Evolutionary conservation across 1,139 yeast species (phyloP).

Genomic region (Zygotorulaspora mrakii): DNA sequence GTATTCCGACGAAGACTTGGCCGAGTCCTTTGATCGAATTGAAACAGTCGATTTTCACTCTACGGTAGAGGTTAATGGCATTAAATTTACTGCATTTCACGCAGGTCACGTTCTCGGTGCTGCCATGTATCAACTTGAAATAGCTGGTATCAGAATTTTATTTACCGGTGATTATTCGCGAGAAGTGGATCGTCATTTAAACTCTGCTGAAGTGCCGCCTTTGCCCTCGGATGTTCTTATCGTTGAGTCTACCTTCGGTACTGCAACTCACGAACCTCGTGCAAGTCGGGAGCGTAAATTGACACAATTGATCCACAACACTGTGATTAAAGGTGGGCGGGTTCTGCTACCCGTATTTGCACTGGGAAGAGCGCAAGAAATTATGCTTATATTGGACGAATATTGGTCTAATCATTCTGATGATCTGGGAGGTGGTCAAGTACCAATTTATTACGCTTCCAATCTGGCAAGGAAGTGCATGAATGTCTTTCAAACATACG

Average conservation of each 20-base stretch:
- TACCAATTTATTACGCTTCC: conserved; percentile 78
- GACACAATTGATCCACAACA: conserved; percentile 77
- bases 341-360: conserved; percentile 94
- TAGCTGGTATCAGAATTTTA: conserved; percentile 83
- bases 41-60: conserved; percentile 96
- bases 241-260: conserved; percentile 95
- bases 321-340: conserved; percentile 85
- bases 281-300: conserved; percentile 76
- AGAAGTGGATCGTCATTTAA: conserved; percentile 92
- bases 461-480: conserved; percentile 91
- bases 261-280: conserved; percentile 94
- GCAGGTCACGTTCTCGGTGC: conserved; percentile 99
- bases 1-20: conserved; percentile 87
- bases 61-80: conserved; percentile 82
- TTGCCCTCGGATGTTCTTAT: conserved; percentile 83
- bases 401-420: conserved; percentile 88
- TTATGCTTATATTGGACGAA: conserved; percentile 83
- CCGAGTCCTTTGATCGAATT: conserved; percentile 80
- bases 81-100: conserved; percentile 93
- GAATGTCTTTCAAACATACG: conserved; percentile 95
- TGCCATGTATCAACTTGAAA: conserved; percentile 93
- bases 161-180: conserved; percentile 97
- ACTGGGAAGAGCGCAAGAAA: conserved; percentile 92
- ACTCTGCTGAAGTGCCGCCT: conserved; percentile 93
- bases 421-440: conserved; percentile 66